A percentile compares a stretch with the other conserved stretches of the same genome.
Conservation (phyloP, 495 filamentous ascomycete species). For the Chaetomium cochliodes region DNA sequence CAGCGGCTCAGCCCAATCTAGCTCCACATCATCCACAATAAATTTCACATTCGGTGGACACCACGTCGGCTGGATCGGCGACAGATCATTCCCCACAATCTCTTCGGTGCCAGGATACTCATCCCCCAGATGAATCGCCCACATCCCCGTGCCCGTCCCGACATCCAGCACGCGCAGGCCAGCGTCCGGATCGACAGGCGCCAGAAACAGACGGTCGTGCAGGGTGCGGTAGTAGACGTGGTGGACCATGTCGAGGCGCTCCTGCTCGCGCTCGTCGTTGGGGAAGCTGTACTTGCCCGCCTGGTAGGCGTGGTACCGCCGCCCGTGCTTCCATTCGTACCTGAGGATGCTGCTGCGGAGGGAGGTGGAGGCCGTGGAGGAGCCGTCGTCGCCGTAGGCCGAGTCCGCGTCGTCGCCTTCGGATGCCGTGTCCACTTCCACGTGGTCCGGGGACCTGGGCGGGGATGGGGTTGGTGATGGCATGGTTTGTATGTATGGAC, state of each 20-base stretch:
- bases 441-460: not conserved
- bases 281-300: conserved; percentile 55
- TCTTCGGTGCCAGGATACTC: conserved; percentile 25
- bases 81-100: conserved; percentile 52
- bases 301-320: conserved; percentile 52
- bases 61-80: conserved; percentile 54
- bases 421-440: conserved; percentile 1
- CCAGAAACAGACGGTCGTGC: conserved; percentile 42
- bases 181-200: conserved; percentile 30
- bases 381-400: conserved; percentile 4
- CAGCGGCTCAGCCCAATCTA: conserved; percentile 51
- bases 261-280: conserved; percentile 60
- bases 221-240: conserved; percentile 46
- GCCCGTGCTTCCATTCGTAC: conserved; percentile 49
- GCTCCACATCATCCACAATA: conserved; percentile 55
- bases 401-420: not conserved
- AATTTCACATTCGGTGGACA: conserved; percentile 56
- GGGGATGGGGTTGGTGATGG: no score
- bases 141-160: conserved; percentile 30
- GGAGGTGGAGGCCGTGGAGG: conserved; percentile 36
- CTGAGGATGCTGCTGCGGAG: conserved; percentile 48
- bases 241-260: conserved; percentile 67
- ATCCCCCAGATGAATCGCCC: conserved; percentile 34
- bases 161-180: conserved; percentile 29
- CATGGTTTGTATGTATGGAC: no score